Conservation (phyloP, 2,329 filamentous ascomycete species). For the Talaromyces sp. region DNA sequence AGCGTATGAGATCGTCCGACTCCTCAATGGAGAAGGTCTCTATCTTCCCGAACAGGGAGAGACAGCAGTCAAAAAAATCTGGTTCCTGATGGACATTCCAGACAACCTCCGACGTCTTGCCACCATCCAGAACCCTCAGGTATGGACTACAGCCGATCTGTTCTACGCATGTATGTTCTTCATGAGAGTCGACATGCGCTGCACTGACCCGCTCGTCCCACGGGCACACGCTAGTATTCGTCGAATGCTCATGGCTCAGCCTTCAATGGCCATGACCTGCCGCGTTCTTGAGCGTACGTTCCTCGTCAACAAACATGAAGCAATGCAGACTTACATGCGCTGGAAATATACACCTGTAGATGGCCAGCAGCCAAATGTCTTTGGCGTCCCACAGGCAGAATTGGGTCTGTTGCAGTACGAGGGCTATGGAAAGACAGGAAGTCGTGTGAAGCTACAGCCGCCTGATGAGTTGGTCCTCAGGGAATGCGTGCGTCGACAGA, state of each 20-base stretch:
- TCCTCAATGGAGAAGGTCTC: conserved; percentile 57
- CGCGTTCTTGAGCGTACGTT: conserved; percentile 56
- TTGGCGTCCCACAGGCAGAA: conserved; percentile 52
- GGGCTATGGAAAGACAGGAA: conserved; percentile 34
- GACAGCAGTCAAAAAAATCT: conserved; percentile 60
- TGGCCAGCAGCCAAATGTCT: conserved; percentile 34
- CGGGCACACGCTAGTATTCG: conserved; percentile 51
- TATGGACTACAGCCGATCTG: conserved; percentile 61
- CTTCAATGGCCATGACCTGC: conserved; percentile 55
- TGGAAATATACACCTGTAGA: conserved; percentile 50
- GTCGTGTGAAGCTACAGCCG: conserved; percentile 46
- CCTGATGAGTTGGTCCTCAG: conserved; percentile 58
- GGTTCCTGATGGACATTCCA: conserved; percentile 67
- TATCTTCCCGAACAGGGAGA: conserved; percentile 51
- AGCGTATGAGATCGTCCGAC: conserved; percentile 60
- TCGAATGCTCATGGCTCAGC: conserved; percentile 59
- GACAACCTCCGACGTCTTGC: conserved; percentile 54
- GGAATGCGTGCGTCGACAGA: conserved; percentile 52
- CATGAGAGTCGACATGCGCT: conserved; percentile 67
- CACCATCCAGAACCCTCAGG: conserved; percentile 50
- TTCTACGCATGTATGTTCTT: conserved; percentile 62
- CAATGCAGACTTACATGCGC: conserved; percentile 55
- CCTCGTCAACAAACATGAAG: conserved; percentile 50
- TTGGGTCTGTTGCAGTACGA: conserved; percentile 49
- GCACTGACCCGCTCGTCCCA: conserved; percentile 60